Evolutionary conservation across 139 green algal species (phyloP), one percentile per base, ranked within the genome.

Genomic region (Cymbomonas tetramitiformis): DNA sequence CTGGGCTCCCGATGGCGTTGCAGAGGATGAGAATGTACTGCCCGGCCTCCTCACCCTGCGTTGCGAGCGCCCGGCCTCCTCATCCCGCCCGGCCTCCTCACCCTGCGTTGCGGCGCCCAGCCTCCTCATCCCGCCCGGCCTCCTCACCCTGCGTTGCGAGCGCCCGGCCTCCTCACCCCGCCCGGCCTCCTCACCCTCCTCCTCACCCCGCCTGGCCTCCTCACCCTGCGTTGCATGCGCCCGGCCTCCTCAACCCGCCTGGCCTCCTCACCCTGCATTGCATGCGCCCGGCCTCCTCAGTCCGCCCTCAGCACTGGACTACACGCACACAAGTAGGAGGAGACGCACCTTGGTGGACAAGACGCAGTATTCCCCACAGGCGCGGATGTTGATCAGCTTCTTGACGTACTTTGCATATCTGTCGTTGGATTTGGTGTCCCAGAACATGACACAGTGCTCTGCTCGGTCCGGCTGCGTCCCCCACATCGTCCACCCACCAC

Each of bases 11-110:
- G 55, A 92, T 92, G 62, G 75, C 71, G 51, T 92, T 83, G 62
- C 82, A 92, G 23, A 92, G 60, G 41, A 89, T 82, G 47, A 91
- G 54, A 44, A 84, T 75, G 61, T 76, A 74, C 66, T 87, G 73
- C 18, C 63, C 69, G 8, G 63, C 36, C 51, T 80, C 72, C 49
- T 87, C 79, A 24, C 74, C 40, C 25, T 38, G 21, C 28, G 30
- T 56, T 18, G 50, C 18, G n/a, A n/a, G n/a, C n/a, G 6, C 12
- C 36, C 12, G 36, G 36, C 36, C 12, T 15, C 12, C 36, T 12
- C 36, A 44, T 44, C 12, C 12, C 36, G 36, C 4, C 62, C 30
- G 8, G 70, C 3, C 74, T 78, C 1, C 64, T 73, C 53, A 85
- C 50, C 30, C 80, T 61, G 59, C 72, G 80, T 56, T 80, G 70